Evolutionary conservation across 495 filamentous ascomycete genomes (phyloP).

Genomic region (Aspergillus leporis): DNA sequence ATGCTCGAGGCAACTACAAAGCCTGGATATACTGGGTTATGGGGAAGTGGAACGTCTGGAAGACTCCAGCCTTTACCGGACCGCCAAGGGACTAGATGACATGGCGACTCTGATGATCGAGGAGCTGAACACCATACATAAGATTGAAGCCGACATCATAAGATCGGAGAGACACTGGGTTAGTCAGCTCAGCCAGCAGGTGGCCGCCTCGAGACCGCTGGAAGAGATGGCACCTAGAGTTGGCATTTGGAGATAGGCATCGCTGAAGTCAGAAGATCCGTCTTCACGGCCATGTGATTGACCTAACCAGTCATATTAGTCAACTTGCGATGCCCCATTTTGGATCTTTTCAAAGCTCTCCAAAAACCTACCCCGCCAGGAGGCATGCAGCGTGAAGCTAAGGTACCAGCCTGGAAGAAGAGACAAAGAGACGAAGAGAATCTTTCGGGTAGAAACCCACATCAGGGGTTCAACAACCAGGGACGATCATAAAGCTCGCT

Average conservation of each 20-base stretch:
- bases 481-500: background rate
- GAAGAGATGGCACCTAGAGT: constrained; percentile 12
- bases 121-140: constrained; percentile 43
- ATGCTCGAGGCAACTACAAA: constrained; percentile 38
- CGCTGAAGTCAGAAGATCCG: background rate
- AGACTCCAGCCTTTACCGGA: constrained; percentile 37
- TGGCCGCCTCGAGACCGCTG: constrained; percentile 20
- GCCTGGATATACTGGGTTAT: constrained; percentile 38
- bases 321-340: background rate
- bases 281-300: background rate
- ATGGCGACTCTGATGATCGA: constrained; percentile 42
- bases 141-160: constrained; percentile 43
- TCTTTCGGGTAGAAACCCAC: too few species aligned
- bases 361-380: background rate
- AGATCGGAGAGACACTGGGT: constrained; percentile 39
- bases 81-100: constrained; percentile 31
- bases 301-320: background rate
- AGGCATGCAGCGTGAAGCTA: background rate
- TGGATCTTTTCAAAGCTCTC: background rate
- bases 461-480: background rate
- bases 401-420: background rate
- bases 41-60: constrained; percentile 32
- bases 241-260: constrained; percentile 26
- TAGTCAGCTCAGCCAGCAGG: constrained; percentile 31
- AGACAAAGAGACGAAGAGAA: background rate